Evolutionary conservation across 306 rosid species (phyloP).

Genomic region (Quillaja saponaria): DNA sequence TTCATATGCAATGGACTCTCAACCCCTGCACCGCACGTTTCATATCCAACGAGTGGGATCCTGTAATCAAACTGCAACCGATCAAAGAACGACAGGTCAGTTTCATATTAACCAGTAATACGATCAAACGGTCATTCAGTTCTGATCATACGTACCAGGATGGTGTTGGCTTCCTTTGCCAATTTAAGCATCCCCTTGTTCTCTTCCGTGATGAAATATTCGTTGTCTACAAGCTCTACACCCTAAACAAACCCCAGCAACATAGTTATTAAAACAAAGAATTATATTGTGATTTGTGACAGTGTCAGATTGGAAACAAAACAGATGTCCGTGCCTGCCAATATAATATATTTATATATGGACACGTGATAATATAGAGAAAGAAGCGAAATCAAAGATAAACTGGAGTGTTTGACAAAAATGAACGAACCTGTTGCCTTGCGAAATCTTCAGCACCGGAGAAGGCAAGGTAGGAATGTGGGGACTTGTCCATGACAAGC

Average conservation of each 20-base stretch:
- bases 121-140: background rate
- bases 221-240: constrained; percentile 65
- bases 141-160: constrained; percentile 47
- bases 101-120: too few species aligned
- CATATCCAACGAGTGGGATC: constrained; percentile 51
- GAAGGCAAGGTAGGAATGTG: constrained; percentile 92
- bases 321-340: too few species aligned
- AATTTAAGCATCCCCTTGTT: constrained; percentile 81
- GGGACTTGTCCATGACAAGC: constrained; percentile 93
- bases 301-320: too few species aligned
- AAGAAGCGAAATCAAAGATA: background rate
- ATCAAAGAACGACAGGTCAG: background rate
- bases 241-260: constrained; percentile 43
- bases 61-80: constrained; percentile 72
- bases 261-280: too few species aligned
- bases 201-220: constrained; percentile 81
- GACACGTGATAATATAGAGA: constrained; percentile 12
- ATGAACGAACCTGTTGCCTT: constrained; percentile 57
- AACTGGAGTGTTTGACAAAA: background rate
- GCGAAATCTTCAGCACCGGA: constrained; percentile 90
- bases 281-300: too few species aligned
- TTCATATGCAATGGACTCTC: constrained; percentile 74
- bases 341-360: too few species aligned
- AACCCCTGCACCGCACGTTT: constrained; percentile 51
- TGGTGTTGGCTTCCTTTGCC: constrained; percentile 89